These are phyloP conservation scores for Bryoglossum gracile DNA, from an alignment of 495 filamentous ascomycete species.

Conservation along the genomic window DNA sequence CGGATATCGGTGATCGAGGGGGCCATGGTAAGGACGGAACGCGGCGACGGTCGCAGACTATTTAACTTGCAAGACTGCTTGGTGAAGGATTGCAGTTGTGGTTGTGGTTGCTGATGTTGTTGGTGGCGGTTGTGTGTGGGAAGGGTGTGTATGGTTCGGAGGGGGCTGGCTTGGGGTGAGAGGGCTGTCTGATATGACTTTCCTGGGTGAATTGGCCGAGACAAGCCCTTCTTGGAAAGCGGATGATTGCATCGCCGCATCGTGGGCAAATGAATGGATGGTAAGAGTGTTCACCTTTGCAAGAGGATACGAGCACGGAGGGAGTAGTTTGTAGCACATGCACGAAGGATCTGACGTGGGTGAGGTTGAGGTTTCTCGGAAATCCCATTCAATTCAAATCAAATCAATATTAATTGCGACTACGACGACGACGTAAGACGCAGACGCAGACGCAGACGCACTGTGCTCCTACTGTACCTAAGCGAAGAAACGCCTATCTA, in stretches of 20 bases:
- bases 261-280: constrained; percentile 4
- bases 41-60: neutral
- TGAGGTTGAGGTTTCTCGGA: too few species aligned
- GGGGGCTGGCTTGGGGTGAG: neutral
- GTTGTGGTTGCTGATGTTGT: neutral
- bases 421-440: too few species aligned
- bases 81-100: neutral
- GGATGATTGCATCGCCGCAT: neutral
- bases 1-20: too few species aligned
- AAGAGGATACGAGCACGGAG: neutral
- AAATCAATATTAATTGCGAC: too few species aligned
- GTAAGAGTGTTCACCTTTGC: neutral
- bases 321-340: neutral
- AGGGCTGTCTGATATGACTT: neutral
- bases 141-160: neutral
- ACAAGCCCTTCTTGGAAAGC: neutral
- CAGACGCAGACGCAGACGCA: too few species aligned
- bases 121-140: neutral
- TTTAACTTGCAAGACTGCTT: neutral
- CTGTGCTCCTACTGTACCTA: too few species aligned
- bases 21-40: constrained; percentile 3
- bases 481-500: too few species aligned
- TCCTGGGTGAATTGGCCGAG: neutral
- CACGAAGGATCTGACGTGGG: too few species aligned
- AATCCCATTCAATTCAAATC: too few species aligned